Evolutionary conservation across 2,329 filamentous ascomycete genomes (phyloP).

Genomic region (Podosphaera aphanis): DNA sequence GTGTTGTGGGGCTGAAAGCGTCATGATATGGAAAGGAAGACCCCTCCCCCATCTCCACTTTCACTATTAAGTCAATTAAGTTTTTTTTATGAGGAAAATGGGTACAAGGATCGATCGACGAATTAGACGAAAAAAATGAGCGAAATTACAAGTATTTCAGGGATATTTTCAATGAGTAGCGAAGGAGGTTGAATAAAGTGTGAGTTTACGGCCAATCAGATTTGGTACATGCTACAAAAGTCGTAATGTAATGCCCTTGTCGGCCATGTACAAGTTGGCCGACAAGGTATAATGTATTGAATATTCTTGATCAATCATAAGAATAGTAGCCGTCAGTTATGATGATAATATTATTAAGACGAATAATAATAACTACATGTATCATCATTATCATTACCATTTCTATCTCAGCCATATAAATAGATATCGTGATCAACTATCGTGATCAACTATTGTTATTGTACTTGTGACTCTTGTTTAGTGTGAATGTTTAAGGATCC

Average conservation of each 20-base stretch:
- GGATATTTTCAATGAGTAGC: neutral
- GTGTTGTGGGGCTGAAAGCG: neutral
- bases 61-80: neutral
- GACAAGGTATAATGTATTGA: neutral
- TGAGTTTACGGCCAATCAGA: neutral
- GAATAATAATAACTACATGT: too few relatives aligned
- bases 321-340: neutral
- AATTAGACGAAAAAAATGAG: neutral
- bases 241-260: neutral
- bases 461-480: too few relatives aligned
- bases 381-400: too few relatives aligned
- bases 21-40: neutral
- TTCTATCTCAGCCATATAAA: too few relatives aligned
- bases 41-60: neutral
- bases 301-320: neutral
- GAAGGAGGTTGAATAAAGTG: neutral
- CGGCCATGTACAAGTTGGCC: neutral
- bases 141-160: neutral
- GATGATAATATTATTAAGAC: neutral
- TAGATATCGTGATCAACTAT: too few relatives aligned
- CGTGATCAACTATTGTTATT: too few relatives aligned
- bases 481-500: too few relatives aligned
- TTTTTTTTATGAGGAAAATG: neutral
- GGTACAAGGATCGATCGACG: neutral
- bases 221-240: neutral